Base-by-base conservation (phyloP, 208 protist genomes). In the Porcisia hertigi region DNA sequence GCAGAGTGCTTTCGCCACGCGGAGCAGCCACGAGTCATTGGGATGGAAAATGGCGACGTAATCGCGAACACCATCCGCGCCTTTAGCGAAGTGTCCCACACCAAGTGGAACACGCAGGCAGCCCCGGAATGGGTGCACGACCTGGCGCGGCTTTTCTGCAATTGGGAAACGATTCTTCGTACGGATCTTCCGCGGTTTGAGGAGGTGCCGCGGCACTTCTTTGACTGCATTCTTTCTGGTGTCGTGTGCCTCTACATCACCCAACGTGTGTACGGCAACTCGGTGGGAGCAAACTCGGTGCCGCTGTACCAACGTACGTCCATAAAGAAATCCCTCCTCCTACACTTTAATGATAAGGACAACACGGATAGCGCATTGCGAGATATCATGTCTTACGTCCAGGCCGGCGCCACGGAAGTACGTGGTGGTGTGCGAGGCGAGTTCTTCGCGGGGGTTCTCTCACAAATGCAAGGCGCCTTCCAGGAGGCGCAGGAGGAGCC, bases 151-250 rank as follows among this genome's bases (percentile, higher is more conserved):
- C 92, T 93, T 78, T 97, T 96, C 77, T 92, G 86, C 75, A 94
- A 93, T 76, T 97, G 94, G 92, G 94, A 97, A 47, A 66, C 81
- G 11, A 88, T 94, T 80, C 88, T 97, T 39, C 94, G 94, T 65
- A 91, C 80, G 7, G 94, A 97, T 66, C 75, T 95, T 8, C 83
- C 89, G 1, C 81, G 82, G 45, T 86, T 96, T 25, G 86, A 81
- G 30, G 92, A 97, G 64, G 91, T 94, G 58, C 94, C 94, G 69
- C 79, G 88, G 34, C 88, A 88, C 82, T 86, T 96, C 77, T 97
- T 97, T 76, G 90, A 97, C 80, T 86, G 77, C 81, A 80, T 97
- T 36, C 77, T 97, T 12, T 77, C 58, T 69, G 92, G 92, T 20
- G 90, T 97, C 41, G 88, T 92, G 12, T 80, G 76, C 75, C 86